A percentile compares a stretch with the other conserved stretches of the same genome.
phyloP scores from a whole-genome alignment of 805 yeast species.

The Henningerozyma blattae region DNA sequence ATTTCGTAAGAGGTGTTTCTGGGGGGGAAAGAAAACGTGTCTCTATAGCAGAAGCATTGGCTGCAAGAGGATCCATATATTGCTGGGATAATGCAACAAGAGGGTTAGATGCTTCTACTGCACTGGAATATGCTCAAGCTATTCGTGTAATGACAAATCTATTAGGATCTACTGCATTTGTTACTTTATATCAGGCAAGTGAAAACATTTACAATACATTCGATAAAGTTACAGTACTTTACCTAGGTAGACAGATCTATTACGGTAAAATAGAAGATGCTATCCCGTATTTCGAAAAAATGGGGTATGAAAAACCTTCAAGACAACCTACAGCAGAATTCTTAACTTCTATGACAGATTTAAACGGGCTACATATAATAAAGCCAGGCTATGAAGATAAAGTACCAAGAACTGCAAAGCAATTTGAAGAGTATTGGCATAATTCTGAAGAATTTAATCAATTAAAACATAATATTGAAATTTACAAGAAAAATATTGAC shows the following conservation, averaged over 20 bases:
- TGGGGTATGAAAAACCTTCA: slow-evolving; percentile 47
- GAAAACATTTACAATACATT: slow-evolving; percentile 42
- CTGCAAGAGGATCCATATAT: slow-evolving; percentile 43
- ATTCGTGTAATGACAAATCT: slow-evolving; percentile 43
- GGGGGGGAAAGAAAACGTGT: slow-evolving; percentile 69
- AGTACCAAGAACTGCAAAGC: slow-evolving; percentile 48
- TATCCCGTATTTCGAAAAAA: slow-evolving; percentile 36
- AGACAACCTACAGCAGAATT: slow-evolving; percentile 54
- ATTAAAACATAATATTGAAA: slow-evolving; percentile 34
- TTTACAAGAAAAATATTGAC: slow-evolving; percentile 15
- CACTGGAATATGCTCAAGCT: slow-evolving; percentile 51
- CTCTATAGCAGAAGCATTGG: slow-evolving; percentile 49
- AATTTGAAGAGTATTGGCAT: slow-evolving; percentile 37
- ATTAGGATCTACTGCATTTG: slow-evolving; percentile 39
- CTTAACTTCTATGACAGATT: slow-evolving; percentile 49
- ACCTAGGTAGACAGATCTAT: slow-evolving; percentile 42
- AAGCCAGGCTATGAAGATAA: slow-evolving; percentile 34
- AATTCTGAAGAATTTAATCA: slow-evolving; percentile 28
- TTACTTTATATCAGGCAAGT: slow-evolving; percentile 49
- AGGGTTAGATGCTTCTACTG: slow-evolving; percentile 70
- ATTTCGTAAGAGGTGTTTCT: slow-evolving; percentile 55
- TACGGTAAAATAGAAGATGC: slow-evolving; percentile 42
- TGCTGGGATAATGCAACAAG: slow-evolving; percentile 71
- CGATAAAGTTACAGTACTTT: slow-evolving; percentile 41
- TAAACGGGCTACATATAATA: slow-evolving; percentile 30